Evolutionary conservation across 2,329 filamentous ascomycete species (phyloP), one percentile per base, ranked within the genome.

Genomic region (Sporothrix sp.): DNA sequence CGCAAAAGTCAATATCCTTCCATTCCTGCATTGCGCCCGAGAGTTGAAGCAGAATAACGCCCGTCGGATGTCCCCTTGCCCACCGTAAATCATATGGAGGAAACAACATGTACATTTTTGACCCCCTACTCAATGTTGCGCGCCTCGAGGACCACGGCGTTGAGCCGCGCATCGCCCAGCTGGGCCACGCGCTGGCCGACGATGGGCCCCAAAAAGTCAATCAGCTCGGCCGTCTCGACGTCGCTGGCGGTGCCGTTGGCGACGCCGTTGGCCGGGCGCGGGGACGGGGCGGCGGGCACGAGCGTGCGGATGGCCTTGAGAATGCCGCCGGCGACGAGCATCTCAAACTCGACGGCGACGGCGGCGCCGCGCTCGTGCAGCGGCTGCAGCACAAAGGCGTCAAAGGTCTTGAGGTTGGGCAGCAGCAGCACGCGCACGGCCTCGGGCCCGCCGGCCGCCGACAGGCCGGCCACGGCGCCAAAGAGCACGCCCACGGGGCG

Each of bases 401-500:
- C 76, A 49, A 80, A 76, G 13, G 67, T 67, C 58, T 74, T 74
- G 39, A 81, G 66, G 58, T 78, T 78, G 16, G 74, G 73, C 30
- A 81, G 64, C 11, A 79, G 69, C 28, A 81, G 65, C 2, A 81
- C 68, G 11, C 76, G 73, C 32, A 81, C 72, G 7, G 75, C 74
- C 60, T 80, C 77, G 20, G 74, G 69, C 0, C 77, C 89, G 23
- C 89, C 88, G 21, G 94, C 83, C 1, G 84, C 81, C 2, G 84
- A 75, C 3, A 98, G 72, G 1, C 90, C 91, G 27, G 82, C 78
- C 20, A 98, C 76, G 7, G 91, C 88, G 39, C 93, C 93, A 63
- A 93, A 98, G 61, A 95, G 87, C 1, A 91, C 84, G 2, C 86
- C 81, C 0, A 89, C 78, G 0, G 89, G 82, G 62, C 90, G 88